Conservation (phyloP, 2,329 filamentous ascomycete species). For the Xylariaceae sp. region DNA sequence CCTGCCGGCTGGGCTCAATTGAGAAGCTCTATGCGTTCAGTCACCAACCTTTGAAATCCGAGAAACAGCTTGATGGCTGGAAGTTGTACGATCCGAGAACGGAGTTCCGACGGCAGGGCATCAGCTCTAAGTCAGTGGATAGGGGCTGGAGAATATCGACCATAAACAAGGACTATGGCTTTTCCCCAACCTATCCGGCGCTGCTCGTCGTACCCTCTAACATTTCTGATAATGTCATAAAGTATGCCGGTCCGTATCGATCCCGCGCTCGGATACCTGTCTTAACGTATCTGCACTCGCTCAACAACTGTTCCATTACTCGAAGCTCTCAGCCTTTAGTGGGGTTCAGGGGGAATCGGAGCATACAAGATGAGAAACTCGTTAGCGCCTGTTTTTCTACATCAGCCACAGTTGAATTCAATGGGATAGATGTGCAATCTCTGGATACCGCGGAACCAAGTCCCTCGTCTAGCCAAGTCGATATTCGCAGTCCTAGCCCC, state of each 20-base stretch:
- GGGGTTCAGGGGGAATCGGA: slow-evolving; percentile 80
- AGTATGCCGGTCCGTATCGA: slow-evolving; percentile 85
- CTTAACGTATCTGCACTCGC: slow-evolving; percentile 87
- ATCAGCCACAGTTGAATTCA: slow-evolving; percentile 43
- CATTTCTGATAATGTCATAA: slow-evolving; percentile 95
- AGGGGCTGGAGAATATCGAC: slow-evolving; percentile 83
- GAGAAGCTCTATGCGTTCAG: slow-evolving; percentile 89
- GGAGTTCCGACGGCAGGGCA: slow-evolving; percentile 83
- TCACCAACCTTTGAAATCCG: slow-evolving; percentile 68
- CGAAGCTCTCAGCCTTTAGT: slow-evolving; percentile 88
- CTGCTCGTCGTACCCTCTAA: slow-evolving; percentile 76
- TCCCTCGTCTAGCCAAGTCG: slow-evolving; percentile 47
- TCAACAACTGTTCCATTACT: slow-evolving; percentile 96
- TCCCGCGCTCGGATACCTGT: slow-evolving; percentile 84
- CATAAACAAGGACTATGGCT: slow-evolving; percentile 85
- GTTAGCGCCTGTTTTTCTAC: slow-evolving; percentile 89
- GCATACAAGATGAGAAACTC: slow-evolving; percentile 91
- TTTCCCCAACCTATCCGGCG: slow-evolving; percentile 88
- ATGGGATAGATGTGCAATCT: slow-evolving; percentile 32
- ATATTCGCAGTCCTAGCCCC: slow-evolving; percentile 37
- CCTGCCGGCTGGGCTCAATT: slow-evolving; percentile 74
- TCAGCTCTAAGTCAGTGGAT: slow-evolving; percentile 71
- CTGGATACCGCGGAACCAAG: slow-evolving; percentile 35
- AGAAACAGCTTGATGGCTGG: slow-evolving; percentile 75
- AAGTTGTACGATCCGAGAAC: slow-evolving; percentile 75